phyloP scores from a whole-genome alignment of 331 rosid genomes.

The Stylosanthes scabra region DNA sequence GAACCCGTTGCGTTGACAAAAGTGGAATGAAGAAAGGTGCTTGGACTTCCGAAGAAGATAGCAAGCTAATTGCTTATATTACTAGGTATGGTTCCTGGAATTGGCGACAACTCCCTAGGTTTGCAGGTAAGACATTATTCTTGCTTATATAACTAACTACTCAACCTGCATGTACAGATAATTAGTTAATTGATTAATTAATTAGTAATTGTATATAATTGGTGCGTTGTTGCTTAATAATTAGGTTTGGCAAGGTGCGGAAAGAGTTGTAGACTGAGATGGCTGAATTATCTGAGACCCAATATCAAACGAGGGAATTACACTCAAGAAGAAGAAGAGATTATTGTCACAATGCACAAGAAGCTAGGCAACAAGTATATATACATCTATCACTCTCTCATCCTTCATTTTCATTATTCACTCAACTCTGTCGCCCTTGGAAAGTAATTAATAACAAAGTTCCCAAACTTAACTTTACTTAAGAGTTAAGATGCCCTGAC shows the following conservation, averaged over 20 bases:
- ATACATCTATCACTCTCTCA: not conserved
- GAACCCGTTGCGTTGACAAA: conserved; percentile 57
- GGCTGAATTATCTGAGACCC: conserved; percentile 77
- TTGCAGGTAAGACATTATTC: conserved; percentile 54
- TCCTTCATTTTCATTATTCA: too few relatives aligned
- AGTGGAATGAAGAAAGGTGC: conserved; percentile 67
- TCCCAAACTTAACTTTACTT: too few relatives aligned
- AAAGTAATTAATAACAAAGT: too few relatives aligned
- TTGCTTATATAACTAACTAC: too few relatives aligned
- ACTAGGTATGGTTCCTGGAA: conserved; percentile 76
- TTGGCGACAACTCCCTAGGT: conserved; percentile 82
- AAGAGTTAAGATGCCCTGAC: too few relatives aligned
- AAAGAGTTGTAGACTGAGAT: conserved; percentile 65
- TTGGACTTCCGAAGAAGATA: conserved; percentile 78
- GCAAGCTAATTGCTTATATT: conserved; percentile 64
- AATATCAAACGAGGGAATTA: conserved; percentile 71
- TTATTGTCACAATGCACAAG: conserved; percentile 48
- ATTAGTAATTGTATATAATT: not conserved
- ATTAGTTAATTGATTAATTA: not conserved
- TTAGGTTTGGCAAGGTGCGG: conserved; percentile 64
- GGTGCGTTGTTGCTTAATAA: not conserved
- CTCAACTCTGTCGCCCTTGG: too few relatives aligned
- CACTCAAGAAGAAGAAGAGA: conserved; percentile 62
- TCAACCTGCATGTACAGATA: too few relatives aligned
- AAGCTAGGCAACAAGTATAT: conserved; percentile 64